A percentile compares a stretch with the other conserved stretches of the same genome.
phyloP scores from a whole-genome alignment of 345 rosid genomes.

The Eucalyptus rudis region DNA sequence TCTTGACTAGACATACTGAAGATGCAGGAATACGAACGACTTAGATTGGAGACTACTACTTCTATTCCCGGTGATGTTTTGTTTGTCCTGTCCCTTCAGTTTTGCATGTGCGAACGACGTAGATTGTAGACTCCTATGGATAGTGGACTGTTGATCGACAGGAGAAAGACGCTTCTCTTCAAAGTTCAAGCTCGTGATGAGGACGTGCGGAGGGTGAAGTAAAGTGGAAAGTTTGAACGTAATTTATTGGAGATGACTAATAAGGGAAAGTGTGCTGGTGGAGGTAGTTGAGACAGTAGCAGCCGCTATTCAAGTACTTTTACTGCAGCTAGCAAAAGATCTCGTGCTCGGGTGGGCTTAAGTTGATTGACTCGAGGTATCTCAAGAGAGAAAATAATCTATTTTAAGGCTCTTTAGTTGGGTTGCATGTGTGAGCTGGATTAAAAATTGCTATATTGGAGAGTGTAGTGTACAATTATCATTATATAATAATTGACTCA shows the following conservation, averaged over 20 bases:
- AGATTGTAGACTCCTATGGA: not conserved
- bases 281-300: not conserved
- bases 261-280: not conserved
- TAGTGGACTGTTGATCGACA: not conserved
- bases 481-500: fast-evolving
- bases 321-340: not conserved
- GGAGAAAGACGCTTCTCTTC: not conserved
- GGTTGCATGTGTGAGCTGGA: not conserved
- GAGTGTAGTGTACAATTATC: no score
- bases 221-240: not conserved
- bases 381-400: not conserved
- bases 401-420: not conserved
- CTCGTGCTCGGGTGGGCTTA: not conserved
- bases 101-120: no score
- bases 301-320: not conserved
- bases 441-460: not conserved
- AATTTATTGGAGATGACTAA: not conserved
- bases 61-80: not conserved
- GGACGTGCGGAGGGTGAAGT: not conserved
- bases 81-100: not conserved
- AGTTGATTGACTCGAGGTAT: not conserved
- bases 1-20: not conserved
- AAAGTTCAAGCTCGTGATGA: not conserved
- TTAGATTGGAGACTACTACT: no score
- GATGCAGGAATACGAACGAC: not conserved